Evolutionary conservation across 169 alveolate species (phyloP), one percentile per base, ranked within the genome.

Genomic region (Toxoplasma gondii): DNA sequence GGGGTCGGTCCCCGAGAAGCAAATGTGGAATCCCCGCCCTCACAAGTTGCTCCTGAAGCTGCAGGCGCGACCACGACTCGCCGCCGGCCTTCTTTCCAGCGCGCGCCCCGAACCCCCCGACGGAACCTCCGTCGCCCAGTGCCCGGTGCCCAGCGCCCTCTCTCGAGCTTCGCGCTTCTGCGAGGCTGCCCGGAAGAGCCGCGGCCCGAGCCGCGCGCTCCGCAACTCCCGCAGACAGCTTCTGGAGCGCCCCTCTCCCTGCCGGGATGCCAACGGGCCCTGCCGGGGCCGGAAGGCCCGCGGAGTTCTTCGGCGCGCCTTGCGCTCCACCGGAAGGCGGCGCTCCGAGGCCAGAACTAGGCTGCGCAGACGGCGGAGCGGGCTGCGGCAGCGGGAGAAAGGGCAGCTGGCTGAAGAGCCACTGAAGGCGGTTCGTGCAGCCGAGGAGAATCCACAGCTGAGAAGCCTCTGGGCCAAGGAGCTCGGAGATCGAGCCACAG

Each of bases 311-410:
- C 74, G 74, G 34, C 74, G 31, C 22, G 34, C 74, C 74, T 1
- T 64, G 74, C 31, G n/a, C 74, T 64, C 74, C 74, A 64, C 34
- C 74, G 74, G 24, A 27, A 7, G 74, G 22, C 39, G 86, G 86
- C 4, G 49, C 86, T 1, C 45, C 39, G 49, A 36, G 10, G 45
- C 44, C 86, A 27, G 86, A 10, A 45, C 49, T 31, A 1, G 86
- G 44, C 9, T 17, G 90, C 91, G 38, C 34, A 2, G 91, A 88
- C n/a, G 92, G 92, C 10, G 92, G 44, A 10, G 81, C 67, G n/a
- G 82, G 95, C 88, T 92, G 95, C 69, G 54, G 95, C 78, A 92
- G 92, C 74, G 95, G 95, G 44, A 92, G 92, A 64, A 92, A 84
- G 43, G 95, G 80, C 1, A 91, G 74, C 80, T 92, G 95, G 69